These are phyloP conservation scores for Quercus wislizeni DNA, from an alignment of 306 rosid genomes.

Conservation along the genomic window DNA sequence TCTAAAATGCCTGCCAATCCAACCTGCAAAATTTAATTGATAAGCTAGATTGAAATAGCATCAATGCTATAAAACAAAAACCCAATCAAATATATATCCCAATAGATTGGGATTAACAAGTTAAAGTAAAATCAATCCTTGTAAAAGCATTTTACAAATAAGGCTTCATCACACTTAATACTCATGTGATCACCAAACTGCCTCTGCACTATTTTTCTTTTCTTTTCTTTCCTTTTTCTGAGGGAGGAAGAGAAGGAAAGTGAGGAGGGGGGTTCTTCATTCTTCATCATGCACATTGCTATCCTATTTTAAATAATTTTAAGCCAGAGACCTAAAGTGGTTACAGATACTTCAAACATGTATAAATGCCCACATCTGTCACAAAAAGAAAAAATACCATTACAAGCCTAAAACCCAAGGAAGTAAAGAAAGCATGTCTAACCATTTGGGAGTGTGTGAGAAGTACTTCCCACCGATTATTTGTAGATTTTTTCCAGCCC, in stretches of 20 bases:
- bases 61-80: constrained; percentile 6
- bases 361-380: background rate
- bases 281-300: background rate
- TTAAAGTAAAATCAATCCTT: background rate
- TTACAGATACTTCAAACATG: background rate
- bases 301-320: background rate
- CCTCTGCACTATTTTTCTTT: background rate
- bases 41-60: constrained; percentile 6
- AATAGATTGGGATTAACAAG: background rate
- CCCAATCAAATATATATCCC: background rate
- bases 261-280: background rate
- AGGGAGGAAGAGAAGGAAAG: too few relatives aligned
- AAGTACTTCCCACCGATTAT: constrained; percentile 77
- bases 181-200: constrained; percentile 7
- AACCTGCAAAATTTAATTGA: constrained; percentile 58
- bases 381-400: background rate
- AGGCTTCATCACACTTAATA: background rate
- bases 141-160: background rate
- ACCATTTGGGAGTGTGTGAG: constrained; percentile 98
- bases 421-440: constrained; percentile 41
- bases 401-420: constrained; percentile 12
- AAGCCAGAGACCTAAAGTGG: background rate
- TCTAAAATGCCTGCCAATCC: constrained; percentile 73
- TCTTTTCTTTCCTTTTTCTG: background rate
- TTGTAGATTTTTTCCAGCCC: constrained; percentile 71